Percentiles rank a stretch among this genome's conserved stretches.
Conservation (phyloP, 1,284 basidiomycete genomes). For the Trichosporon coremiiforme region DNA sequence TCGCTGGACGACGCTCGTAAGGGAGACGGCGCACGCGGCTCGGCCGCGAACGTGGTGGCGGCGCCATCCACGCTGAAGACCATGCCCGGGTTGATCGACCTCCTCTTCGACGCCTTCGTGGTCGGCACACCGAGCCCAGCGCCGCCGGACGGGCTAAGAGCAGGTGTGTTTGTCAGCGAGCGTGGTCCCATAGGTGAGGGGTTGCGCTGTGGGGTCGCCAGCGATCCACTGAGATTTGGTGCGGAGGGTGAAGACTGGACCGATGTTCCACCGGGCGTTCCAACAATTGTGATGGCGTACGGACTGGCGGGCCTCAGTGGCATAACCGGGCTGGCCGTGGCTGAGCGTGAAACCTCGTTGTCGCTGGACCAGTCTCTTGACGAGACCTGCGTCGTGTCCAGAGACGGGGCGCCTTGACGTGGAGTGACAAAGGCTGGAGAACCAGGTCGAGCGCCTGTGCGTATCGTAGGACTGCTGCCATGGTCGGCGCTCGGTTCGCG, state of each 20-base stretch:
- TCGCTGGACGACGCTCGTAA: conserved; percentile 42
- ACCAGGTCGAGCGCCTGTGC: conserved; percentile 10
- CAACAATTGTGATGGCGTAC: not conserved
- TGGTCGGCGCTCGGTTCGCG: conserved; percentile 16
- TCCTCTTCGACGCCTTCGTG: conserved; percentile 48
- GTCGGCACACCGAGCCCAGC: conserved; percentile 48
- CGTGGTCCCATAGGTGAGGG: conserved; percentile 1
- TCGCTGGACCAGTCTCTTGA: conserved; percentile 11
- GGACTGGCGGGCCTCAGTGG: conserved; percentile 6
- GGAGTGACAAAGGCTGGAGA: conserved; percentile 14
- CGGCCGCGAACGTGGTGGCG: conserved; percentile 44
- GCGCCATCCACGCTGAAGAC: conserved; percentile 51
- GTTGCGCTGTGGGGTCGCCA: not conserved
- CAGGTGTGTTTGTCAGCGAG: conserved; percentile 29
- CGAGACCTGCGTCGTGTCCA: not conserved
- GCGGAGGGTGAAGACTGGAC: conserved; percentile 17
- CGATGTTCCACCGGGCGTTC: conserved; percentile 1
- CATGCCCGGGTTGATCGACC: conserved; percentile 57
- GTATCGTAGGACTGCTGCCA: conserved; percentile 18
- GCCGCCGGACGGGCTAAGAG: conserved; percentile 33
- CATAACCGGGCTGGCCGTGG: not conserved
- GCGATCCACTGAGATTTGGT: not conserved
- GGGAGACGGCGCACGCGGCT: conserved; percentile 53
- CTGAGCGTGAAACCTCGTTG: conserved; percentile 9
- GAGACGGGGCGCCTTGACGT: not conserved